These are phyloP conservation scores for Cystobasidium onofrii DNA, from an alignment of 768 basidiomycete species.

Conservation along the genomic window DNA sequence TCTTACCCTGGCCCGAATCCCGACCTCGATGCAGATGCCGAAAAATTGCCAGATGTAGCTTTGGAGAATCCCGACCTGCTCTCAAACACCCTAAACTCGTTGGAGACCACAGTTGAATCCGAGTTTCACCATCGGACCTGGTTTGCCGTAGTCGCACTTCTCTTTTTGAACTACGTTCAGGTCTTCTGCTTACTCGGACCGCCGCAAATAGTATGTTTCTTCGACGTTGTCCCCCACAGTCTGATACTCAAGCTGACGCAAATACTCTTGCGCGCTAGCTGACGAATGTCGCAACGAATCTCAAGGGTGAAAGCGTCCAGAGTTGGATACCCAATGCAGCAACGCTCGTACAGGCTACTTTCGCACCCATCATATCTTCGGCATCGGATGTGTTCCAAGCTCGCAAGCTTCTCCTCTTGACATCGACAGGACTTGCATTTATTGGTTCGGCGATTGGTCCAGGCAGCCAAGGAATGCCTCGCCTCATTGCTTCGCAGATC, in stretches of 20 bases:
- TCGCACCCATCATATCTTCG: not conserved
- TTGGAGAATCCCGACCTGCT: too few species aligned
- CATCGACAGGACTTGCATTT: not conserved
- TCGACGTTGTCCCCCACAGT: not conserved
- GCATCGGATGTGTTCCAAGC: not conserved
- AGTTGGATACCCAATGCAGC: constrained; percentile 1
- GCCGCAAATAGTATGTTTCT: not conserved
- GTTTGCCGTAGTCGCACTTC: not conserved
- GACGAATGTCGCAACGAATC: not conserved
- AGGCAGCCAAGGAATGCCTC: not conserved
- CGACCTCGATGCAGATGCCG: too few species aligned
- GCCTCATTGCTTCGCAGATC: not conserved
- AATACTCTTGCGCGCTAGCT: too few species aligned
- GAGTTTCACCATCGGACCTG: not conserved
- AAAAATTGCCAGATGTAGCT: too few species aligned
- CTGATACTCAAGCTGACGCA: too few species aligned
- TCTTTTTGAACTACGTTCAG: not conserved
- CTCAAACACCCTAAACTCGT: too few species aligned
- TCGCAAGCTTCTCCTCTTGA: not conserved
- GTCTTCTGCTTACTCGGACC: not conserved
- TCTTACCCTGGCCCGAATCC: too few species aligned
- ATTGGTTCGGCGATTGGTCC: not conserved
- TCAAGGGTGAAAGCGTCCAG: too few species aligned
- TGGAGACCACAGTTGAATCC: too few species aligned
- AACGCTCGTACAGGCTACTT: not conserved